Base-by-base conservation (phyloP, 2,329 filamentous ascomycete genomes). In the Juglanconis sp. region DNA sequence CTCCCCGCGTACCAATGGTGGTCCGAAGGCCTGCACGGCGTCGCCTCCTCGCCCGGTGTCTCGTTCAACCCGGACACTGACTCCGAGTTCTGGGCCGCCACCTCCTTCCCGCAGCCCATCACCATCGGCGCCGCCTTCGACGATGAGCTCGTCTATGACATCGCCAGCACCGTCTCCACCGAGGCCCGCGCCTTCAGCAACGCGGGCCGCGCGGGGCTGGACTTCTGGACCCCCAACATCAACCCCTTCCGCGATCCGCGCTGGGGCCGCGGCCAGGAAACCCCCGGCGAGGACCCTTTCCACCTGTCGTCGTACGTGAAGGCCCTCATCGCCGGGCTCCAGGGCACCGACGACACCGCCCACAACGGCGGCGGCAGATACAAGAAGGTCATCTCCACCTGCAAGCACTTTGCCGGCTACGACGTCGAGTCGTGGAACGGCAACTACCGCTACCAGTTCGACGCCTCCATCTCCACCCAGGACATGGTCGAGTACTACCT, bases 401-500 rank as follows among this genome's bases (percentile, higher is more conserved):
- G 82, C 72, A 87, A 87, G 67, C 84, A 87, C 68, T 86, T 77
- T 63, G 82, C 81, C 0, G 83, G 77, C 0, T 84, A 87, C 65
- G 83, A 86, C 67, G 68, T 84, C 1, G 83, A 85, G 63, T 60
- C 51, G 38, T 64, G 64, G 55, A 63, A 63, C 6, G 62, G 66
- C 42, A 56, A 64, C 32, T 69, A 64, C 9, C 57, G 69, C 15
- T 67, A 68, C 59, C 56, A 69, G 46, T 70, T 69, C 60, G 60
- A 71, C 44, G 68, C 68, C 13, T 57, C 59, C 15, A 61, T 70
- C 42, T 57, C 77, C 11, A 74, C 77, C 56, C 86, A 89, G 66
- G 87, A 91, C 59, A 73, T 90, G 10, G 79, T 81, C 0, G 87
- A 89, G 67, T 90, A 89, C 71, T 90, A 88, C 67, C 77, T 88